Base-by-base conservation (phyloP, 78 protist species). In the Dictyostelium firmibasis region DNA sequence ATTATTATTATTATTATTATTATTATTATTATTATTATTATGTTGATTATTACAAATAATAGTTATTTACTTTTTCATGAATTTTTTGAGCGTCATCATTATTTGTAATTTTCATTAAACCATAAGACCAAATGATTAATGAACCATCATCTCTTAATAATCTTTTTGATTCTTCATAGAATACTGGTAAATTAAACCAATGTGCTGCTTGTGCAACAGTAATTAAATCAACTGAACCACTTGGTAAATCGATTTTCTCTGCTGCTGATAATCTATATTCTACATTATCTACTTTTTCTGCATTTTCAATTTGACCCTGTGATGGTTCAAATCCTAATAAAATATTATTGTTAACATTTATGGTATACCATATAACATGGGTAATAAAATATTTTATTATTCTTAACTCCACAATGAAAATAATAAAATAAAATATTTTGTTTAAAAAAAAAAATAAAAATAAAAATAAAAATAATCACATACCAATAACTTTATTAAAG, bases 121-220 rank as follows among this genome's bases (percentile, higher is more conserved):
- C 67, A 77, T 86, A 86, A 6, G 78, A 25, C 84, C 84, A 86
- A 60, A 86, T 20, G 5, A 77, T 41, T 38, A 86, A 38, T 36
- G 38, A 44, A 47, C 92, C 92, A 76, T 75, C 27, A 16, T 50
- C 33, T 57, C 44, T 77, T 50, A 85, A 43, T 53, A 85, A 29
- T 85, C 79, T 85, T 44, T 77, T 77, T 38, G 83, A 38, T 77
- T 77, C 83, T n/a, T 41, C 29, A 41, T n/a, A 77, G 64, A 77
- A 77, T 3, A 43, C 50, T 2, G 83, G 83, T 18, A 77, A 41
- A 41, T 77, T 43, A 43, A 89, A 62, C 87, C 94, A 89, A 67
- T 89, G 86, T n/a, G 83, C 53, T 6, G 94, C 86, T 69, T 60
- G 79, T 29, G 93, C 85, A 20, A 81, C 94, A 8, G 87, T 89